phyloP scores from a whole-genome alignment of 1,284 basidiomycete species.

The Golubevia pallescens region DNA sequence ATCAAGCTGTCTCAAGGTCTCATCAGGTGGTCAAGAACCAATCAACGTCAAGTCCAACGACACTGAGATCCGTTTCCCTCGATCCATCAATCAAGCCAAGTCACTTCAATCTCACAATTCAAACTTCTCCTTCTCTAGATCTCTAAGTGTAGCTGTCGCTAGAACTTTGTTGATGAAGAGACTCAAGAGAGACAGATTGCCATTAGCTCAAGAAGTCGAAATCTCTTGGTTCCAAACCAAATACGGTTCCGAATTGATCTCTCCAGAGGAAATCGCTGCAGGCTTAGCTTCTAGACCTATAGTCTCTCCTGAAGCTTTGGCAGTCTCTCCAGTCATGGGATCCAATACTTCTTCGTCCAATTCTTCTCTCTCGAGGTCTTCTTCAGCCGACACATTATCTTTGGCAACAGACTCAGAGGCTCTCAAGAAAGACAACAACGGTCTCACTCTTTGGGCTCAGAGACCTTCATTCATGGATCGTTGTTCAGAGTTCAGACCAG shows the following conservation, averaged over 20 bases:
- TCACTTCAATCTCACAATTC: conserved; percentile 21
- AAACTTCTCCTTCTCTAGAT: conserved; percentile 20
- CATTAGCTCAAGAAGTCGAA: conserved; percentile 38
- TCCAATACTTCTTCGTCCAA: conserved; percentile 4
- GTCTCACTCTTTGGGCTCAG: conserved; percentile 24
- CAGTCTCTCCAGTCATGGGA: conserved; percentile 26
- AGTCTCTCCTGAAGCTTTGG: conserved; percentile 41
- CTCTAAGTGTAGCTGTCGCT: conserved; percentile 27
- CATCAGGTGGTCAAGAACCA: conserved; percentile 9
- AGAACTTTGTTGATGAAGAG: conserved; percentile 37
- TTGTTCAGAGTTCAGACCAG: conserved; percentile 11
- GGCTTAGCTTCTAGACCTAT: conserved; percentile 23
- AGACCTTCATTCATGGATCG: conserved; percentile 17
- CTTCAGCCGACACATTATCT: neutral
- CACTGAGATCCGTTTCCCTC: conserved; percentile 33
- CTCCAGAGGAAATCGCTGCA: conserved; percentile 22
- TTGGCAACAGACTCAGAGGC: conserved; percentile 3
- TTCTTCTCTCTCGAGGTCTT: conserved; percentile 1
- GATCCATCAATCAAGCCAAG: conserved; percentile 30
- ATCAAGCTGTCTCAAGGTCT: conserved; percentile 13
- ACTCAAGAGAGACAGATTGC: conserved; percentile 20
- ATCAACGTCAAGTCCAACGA: conserved; percentile 5
- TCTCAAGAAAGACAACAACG: conserved; percentile 15
- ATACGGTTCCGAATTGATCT: conserved; percentile 33
- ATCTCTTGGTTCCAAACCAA: conserved; percentile 41